Percentiles rank a stretch among this genome's conserved stretches.
Evolutionary conservation across 306 rosid species (phyloP).

Genomic region (Quercus robur): DNA sequence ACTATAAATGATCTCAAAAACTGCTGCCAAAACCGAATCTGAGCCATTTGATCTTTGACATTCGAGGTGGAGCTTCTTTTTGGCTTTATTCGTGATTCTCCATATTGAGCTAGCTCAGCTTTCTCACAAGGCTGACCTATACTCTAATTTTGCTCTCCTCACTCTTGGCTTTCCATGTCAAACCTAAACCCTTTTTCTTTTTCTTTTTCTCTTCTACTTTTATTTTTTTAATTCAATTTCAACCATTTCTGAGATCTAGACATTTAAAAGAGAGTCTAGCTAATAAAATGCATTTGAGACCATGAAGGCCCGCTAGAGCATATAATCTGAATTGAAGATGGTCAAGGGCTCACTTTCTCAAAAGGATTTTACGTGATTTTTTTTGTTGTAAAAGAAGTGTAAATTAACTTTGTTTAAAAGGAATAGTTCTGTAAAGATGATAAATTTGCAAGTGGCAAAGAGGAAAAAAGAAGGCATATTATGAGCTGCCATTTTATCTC

Average conservation of each 20-base stretch:
- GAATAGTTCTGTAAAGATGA: conserved; percentile 56
- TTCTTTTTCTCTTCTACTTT: conserved; percentile 35
- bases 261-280: conserved; percentile 30
- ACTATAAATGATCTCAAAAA: too few species aligned
- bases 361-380: conserved; percentile 43
- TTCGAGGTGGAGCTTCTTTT: conserved; percentile 31
- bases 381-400: conserved; percentile 22
- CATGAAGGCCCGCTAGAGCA: conserved; percentile 22
- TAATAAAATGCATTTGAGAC: conserved; percentile 23
- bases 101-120: conserved; percentile 25
- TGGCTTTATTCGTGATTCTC: conserved; percentile 53
- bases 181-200: conserved; percentile 41
- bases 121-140: conserved; percentile 48
- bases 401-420: not conserved
- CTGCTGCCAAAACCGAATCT: conserved; percentile 18
- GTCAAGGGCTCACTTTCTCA: conserved; percentile 36
- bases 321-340: conserved; percentile 31
- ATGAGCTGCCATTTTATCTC: conserved; percentile 1
- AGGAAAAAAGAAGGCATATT: conserved; percentile 28
- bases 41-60: conserved; percentile 47
- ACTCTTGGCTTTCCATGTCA: conserved; percentile 46
- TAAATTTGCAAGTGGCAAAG: conserved; percentile 39
- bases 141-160: conserved; percentile 35
- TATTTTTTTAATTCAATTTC: conserved; percentile 49
- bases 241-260: conserved; percentile 37